Conservation (phyloP, 495 filamentous ascomycete genomes). For the Aspergillus nanangensis region DNA sequence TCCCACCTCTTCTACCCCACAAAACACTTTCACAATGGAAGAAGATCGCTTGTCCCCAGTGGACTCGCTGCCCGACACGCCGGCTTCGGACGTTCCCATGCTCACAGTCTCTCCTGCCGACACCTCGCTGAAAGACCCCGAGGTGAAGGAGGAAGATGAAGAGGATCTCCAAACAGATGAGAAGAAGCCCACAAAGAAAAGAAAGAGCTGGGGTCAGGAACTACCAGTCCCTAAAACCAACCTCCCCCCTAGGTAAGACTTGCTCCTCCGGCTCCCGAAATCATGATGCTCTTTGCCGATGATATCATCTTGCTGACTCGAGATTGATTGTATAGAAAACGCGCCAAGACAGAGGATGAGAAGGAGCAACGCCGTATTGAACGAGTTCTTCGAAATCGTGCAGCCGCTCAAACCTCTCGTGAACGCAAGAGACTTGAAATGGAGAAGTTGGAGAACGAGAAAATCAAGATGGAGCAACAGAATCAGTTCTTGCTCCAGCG, state of each 20-base stretch:
- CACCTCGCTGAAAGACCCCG: constrained; percentile 32
- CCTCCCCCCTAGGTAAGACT: constrained; percentile 79
- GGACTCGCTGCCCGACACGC: constrained; percentile 29
- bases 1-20: constrained; percentile 6
- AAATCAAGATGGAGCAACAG: constrained; percentile 58
- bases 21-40: constrained; percentile 26
- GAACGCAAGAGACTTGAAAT: constrained; percentile 94
- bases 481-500: constrained; percentile 67
- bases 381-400: constrained; percentile 91
- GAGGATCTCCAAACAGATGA: constrained; percentile 50
- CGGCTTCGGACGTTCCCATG: constrained; percentile 30
- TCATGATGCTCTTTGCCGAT: too few relatives aligned
- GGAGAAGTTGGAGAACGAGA: constrained; percentile 78
- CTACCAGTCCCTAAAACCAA: constrained; percentile 96
- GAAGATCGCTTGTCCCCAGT: constrained; percentile 30
- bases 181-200: constrained; percentile 87
- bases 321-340: constrained; percentile 59
- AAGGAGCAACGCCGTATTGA: constrained; percentile 98
- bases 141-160: constrained; percentile 23
- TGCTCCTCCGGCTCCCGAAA: neutral
- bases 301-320: too few relatives aligned
- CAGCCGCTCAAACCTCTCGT: constrained; percentile 90
- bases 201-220: constrained; percentile 98
- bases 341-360: constrained; percentile 97
- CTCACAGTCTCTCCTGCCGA: constrained; percentile 50